Evolutionary conservation across 768 basidiomycete genomes (phyloP), one percentile per base, ranked within the genome.

Genomic region (Clavaria fumosa): DNA sequence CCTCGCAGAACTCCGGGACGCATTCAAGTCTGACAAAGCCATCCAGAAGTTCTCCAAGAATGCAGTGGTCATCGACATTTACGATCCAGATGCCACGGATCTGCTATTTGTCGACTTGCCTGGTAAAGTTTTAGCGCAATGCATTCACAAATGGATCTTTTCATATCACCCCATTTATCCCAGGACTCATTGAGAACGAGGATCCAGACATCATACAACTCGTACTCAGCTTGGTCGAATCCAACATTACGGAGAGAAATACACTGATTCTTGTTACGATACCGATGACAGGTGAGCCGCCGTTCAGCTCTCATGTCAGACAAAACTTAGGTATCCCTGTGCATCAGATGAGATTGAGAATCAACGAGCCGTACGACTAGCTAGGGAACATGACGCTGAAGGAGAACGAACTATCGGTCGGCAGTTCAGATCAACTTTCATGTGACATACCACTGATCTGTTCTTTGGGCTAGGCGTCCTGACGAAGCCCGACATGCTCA

Each of bases 401-500:
- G 75, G 75, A 3, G 52, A 60, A 23, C 62, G 78, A 1, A 83
- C 75, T 0, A 78, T 81, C 40, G 79, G 79, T 70, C 36, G 14
- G 52, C 42, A 28, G 9, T 28, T 14, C n/a, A n/a, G n/a, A n/a
- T n/a, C n/a, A n/a, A n/a, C n/a, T n/a, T n/a, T n/a, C n/a, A n/a
- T n/a, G n/a, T n/a, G n/a, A n/a, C n/a, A n/a, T n/a, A n/a, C n/a
- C n/a, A n/a, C n/a, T n/a, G n/a, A n/a, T n/a, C n/a, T 23, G 14
- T 15, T 5, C 3, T 31, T 14, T 3, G 18, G 5, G 1, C 43
- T 15, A 81, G 78, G 74, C 4, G 67, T 83, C 1, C 60, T 81
- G 7, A 83, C 80, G 0, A 82, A 83, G 45, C 72, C 77, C 0
- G 81, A 84, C 44, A 60, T 52, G 3, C 52, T 83, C 1, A 50